phyloP scores from a whole-genome alignment of 768 basidiomycete species.

The Chalciporus piperatus region DNA sequence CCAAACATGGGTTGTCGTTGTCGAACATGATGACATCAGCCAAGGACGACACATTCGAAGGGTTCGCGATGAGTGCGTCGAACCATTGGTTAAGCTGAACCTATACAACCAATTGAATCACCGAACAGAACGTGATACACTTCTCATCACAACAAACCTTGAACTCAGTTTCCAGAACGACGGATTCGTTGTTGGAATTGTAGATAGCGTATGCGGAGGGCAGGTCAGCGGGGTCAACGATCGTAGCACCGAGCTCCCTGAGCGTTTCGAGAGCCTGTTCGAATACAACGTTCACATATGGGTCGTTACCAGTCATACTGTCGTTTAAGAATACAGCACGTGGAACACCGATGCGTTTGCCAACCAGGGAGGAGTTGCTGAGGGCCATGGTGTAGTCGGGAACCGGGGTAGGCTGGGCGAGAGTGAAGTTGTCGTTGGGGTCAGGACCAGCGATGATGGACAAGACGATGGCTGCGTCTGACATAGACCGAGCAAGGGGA shows the following conservation, averaged over 20 bases:
- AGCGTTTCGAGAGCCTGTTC: constrained; percentile 39
- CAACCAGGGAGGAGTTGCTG: constrained; percentile 43
- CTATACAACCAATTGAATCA: constrained; percentile 26
- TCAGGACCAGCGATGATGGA: constrained; percentile 56
- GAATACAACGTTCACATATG: constrained; percentile 36
- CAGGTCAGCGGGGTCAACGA: constrained; percentile 64
- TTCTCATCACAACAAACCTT: constrained; percentile 40
- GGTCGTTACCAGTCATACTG: constrained; percentile 25
- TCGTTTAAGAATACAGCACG: constrained; percentile 35
- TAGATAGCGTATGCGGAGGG: constrained; percentile 53
- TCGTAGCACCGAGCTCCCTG: constrained; percentile 40
- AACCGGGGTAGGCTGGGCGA: constrained; percentile 47
- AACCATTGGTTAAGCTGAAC: constrained; percentile 53
- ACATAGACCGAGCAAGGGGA: constrained; percentile 50
- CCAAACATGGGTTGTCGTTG: constrained; percentile 46
- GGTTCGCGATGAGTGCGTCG: constrained; percentile 44
- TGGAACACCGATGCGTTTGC: constrained; percentile 55
- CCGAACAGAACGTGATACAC: neutral
- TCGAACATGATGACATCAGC: constrained; percentile 60
- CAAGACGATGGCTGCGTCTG: constrained; percentile 55
- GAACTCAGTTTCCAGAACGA: constrained; percentile 56
- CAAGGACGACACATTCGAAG: constrained; percentile 56
- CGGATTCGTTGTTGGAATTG: constrained; percentile 48
- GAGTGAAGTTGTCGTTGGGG: constrained; percentile 52
- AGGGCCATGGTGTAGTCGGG: constrained; percentile 59